Evolutionary conservation across 495 filamentous ascomycete species (phyloP).

Genomic region (Hypoxylon intermedium): DNA sequence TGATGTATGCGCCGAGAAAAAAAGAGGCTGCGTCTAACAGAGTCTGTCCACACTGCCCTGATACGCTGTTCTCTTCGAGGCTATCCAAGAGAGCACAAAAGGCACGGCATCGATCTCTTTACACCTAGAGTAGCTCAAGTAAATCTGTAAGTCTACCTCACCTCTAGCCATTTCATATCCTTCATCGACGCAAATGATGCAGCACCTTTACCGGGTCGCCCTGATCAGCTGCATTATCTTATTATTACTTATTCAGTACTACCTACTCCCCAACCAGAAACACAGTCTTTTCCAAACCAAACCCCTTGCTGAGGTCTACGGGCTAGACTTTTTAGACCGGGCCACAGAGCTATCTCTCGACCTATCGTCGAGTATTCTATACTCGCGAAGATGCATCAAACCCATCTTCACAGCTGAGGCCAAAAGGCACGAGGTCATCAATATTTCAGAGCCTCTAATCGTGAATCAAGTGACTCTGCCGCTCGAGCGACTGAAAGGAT

Average conservation of each 20-base stretch:
- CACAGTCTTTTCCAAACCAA: too few species aligned
- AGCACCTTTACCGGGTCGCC: background rate
- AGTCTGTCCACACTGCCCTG: too few species aligned
- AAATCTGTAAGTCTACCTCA: background rate
- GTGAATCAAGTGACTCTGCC: background rate
- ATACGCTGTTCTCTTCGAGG: background rate
- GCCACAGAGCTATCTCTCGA: background rate
- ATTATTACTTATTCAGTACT: background rate
- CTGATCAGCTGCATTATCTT: background rate
- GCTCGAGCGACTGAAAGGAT: background rate
- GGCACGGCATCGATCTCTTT: background rate
- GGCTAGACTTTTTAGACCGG: background rate
- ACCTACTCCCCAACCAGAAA: background rate
- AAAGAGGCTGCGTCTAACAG: too few species aligned
- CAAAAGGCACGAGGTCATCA: background rate
- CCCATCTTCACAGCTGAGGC: background rate
- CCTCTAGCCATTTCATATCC: background rate
- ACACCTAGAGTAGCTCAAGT: background rate
- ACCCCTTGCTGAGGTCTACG: background rate
- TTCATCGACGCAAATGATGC: background rate
- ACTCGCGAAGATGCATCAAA: conserved; percentile 1
- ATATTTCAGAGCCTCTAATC: background rate
- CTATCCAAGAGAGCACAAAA: background rate
- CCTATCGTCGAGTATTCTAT: background rate
- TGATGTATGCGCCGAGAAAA: too few species aligned